A percentile compares a stretch with the other conserved stretches of the same genome.
Evolutionary conservation across 345 rosid species (phyloP).

Genomic region (Lumnitzera racemosa): DNA sequence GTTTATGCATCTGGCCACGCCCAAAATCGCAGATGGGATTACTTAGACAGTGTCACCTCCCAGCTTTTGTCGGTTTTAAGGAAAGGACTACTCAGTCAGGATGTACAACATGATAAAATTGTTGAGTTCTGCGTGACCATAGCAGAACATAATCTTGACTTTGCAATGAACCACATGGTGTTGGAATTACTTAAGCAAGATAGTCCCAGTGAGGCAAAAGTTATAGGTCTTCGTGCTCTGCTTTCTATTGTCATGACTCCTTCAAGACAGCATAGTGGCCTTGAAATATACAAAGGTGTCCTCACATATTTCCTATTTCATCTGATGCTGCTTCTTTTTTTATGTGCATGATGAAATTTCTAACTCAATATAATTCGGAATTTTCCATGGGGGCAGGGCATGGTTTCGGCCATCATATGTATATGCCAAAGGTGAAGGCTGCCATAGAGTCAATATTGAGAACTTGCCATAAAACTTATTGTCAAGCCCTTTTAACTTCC

Average conservation of each 20-base stretch:
- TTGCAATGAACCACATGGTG: constrained; percentile 96
- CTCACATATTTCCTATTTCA: neutral
- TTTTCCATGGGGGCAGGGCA: constrained; percentile 46
- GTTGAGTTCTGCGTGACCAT: constrained; percentile 96
- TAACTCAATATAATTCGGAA: constrained; percentile 11
- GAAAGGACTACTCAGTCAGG: constrained; percentile 95
- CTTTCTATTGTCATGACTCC: constrained; percentile 93
- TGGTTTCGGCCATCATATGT: constrained; percentile 83
- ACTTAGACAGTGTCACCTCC: constrained; percentile 94
- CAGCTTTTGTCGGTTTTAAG: constrained; percentile 80
- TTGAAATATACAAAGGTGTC: constrained; percentile 85
- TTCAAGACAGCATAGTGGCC: constrained; percentile 74
- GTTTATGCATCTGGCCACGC: constrained; percentile 92
- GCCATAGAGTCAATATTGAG: constrained; percentile 92
- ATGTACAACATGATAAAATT: constrained; percentile 94
- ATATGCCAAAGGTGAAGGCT: constrained; percentile 95
- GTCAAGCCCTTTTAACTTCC: constrained; percentile 92
- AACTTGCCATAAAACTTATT: constrained; percentile 75
- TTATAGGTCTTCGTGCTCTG: constrained; percentile 92
- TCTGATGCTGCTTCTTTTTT: neutral
- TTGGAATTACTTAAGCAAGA: constrained; percentile 93
- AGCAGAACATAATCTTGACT: constrained; percentile 98
- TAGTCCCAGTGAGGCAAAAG: constrained; percentile 93
- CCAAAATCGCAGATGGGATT: constrained; percentile 95
- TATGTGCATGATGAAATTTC: constrained; percentile 7